These are phyloP conservation scores for Cryptosporidium canis DNA, from an alignment of 169 alveolate species.

Conservation along the genomic window DNA sequence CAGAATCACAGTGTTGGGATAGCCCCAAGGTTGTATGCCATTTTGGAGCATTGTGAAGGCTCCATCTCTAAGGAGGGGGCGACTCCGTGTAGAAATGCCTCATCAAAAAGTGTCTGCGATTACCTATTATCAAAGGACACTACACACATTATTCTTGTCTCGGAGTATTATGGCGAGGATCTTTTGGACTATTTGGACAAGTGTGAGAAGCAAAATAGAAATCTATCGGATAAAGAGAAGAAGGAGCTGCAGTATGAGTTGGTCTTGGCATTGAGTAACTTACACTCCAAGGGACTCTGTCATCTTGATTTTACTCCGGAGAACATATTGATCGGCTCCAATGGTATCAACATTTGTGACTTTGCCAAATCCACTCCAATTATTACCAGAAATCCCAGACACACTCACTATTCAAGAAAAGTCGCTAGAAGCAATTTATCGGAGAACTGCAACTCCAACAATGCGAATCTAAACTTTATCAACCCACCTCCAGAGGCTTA, in stretches of 20 bases:
- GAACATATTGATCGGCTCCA: slow-evolving; percentile 79
- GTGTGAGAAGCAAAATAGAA: slow-evolving; percentile 73
- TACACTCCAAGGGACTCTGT: slow-evolving; percentile 82
- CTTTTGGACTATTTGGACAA: slow-evolving; percentile 77
- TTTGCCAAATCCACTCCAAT: slow-evolving; percentile 83
- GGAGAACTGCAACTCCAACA: slow-evolving; percentile 15
- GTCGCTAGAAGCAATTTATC: not conserved
- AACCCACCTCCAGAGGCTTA: slow-evolving; percentile 71
- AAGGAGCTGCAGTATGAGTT: slow-evolving; percentile 77
- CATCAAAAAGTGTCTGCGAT: slow-evolving; percentile 59
- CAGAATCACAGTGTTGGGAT: slow-evolving; percentile 73
- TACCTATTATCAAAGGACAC: slow-evolving; percentile 71
- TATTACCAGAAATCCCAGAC: slow-evolving; percentile 76
- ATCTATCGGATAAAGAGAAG: slow-evolving; percentile 76
- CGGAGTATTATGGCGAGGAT: slow-evolving; percentile 79
- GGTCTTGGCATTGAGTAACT: slow-evolving; percentile 73
- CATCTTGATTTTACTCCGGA: slow-evolving; percentile 85
- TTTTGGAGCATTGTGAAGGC: slow-evolving; percentile 76
- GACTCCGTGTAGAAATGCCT: not conserved
- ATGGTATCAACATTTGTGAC: slow-evolving; percentile 81
- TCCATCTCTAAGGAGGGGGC: not conserved
- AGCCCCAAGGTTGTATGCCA: slow-evolving; percentile 78
- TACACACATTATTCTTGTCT: slow-evolving; percentile 77
- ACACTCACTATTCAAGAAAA: slow-evolving; percentile 73
- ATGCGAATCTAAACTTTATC: slow-evolving; percentile 6